Evolutionary conservation across 2,329 filamentous ascomycete genomes (phyloP), one percentile per base, ranked within the genome.

Genomic region (Sarocladium kiliense): DNA sequence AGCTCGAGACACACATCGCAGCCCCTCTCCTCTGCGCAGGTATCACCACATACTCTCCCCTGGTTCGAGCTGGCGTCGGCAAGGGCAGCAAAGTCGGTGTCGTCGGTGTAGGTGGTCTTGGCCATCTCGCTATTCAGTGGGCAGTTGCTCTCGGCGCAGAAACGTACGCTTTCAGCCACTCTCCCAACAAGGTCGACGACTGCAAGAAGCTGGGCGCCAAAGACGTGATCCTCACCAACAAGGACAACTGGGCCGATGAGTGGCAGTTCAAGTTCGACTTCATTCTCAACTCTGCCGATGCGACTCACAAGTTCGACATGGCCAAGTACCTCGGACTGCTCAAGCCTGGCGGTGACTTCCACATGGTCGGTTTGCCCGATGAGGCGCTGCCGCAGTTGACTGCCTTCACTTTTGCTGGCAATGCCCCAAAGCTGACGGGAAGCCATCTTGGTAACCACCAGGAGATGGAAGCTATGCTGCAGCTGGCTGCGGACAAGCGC

Each of bases 21-120:
- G 81, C 88, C 1, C 88, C 89, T 1, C 84, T 94, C 74, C 77
- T 93, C 26, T 93, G 89, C 65, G 89, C 84, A 1, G 89, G 90
- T 1, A 78, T 93, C 54, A 94, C 89, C 0, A 80, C 86, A 0
- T 94, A 81, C 65, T 80, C 80, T 3, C 89, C 89, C 0, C 70
- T 94, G 16, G 78, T 79, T 51, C 78, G 85, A 26, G 84, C 88
- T 34, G 82, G 81, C 1, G 78, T 82, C 32, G 88, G 88, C 0
- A 85, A 86, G 0, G 88, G 88, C 3, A 89, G 88, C 68, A 77
- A 71, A 3, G 86, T 93, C 0, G 88, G 84, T 0, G 80, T 93
- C 54, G 74, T 90, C 12, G 88, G 88, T 6, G 75, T 92, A 12
- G 88, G 88, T 6, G 88, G 88, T 0, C 70, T 91, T 0, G 88